Evolutionary conservation across 768 basidiomycete genomes (phyloP), one percentile per base, ranked within the genome.

Genomic region (Rhizopogon sp.): DNA sequence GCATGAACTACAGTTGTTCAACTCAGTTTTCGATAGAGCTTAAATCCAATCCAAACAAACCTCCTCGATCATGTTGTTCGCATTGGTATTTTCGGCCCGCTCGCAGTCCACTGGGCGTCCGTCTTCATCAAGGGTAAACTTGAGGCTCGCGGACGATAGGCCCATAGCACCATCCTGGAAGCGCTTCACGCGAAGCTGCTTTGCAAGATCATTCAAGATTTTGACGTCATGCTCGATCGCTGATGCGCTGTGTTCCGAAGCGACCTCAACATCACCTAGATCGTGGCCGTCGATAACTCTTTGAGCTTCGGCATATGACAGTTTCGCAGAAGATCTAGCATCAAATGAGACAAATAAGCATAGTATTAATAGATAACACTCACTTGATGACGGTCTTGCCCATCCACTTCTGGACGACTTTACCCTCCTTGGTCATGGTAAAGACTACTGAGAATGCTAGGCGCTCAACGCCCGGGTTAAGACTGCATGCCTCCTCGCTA

Each of bases 351-450:
- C 51, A 14, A 39, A 11, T 29, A 5, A 22, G 28, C 47, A 16
- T 41, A 8, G 44, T 1, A 25, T 28, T 29, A 45, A 9, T n/a
- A 46, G 7, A 16, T 16, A 35, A 43, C 28, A 71, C 80, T 60
- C 64, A 93, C 90, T 86, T 90, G 71, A 98, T 85, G 59, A 98
- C 81, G 2, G 92, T 93, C 74, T 90, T 92, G 43, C 90, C 93
- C 64, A 96, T 95, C 88, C 90, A 93, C 66, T 90, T 96, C 63
- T 88, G 87, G 55, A 92, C 52, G 5, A 98, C 75, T 59, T 82
- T 86, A 2, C 84, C 95, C 20, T 98, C 91, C 49, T 81, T 74
- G 44, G 85, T 85, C 73, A 98, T 79, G 3, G 88, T 95, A 68
- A 97, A 93, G 64, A 94, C 70, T 54, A 88, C 83, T 5, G 93